Percentiles rank a stretch among this genome's conserved stretches.
Conservation (phyloP, 1,284 basidiomycete species). For the Boletellus dicymbophilus region DNA sequence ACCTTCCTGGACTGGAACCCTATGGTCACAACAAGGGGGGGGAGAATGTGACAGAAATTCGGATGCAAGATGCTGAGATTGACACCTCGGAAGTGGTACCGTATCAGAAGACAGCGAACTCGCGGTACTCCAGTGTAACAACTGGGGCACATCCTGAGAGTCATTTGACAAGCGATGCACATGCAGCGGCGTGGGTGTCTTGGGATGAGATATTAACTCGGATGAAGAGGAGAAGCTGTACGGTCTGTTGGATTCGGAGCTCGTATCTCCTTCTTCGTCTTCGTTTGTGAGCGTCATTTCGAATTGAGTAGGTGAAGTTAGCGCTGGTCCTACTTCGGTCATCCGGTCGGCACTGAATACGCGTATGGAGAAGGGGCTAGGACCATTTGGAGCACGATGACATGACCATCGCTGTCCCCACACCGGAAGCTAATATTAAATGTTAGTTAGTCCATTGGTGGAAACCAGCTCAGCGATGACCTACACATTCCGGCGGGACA, state of each 20-base stretch:
- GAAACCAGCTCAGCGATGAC: constrained; percentile 9
- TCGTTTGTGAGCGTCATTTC: constrained; percentile 18
- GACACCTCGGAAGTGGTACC: background rate
- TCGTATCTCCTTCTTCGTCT: constrained; percentile 21
- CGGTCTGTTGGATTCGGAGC: constrained; percentile 16
- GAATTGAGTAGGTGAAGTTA: constrained; percentile 31
- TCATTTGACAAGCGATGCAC: constrained; percentile 1
- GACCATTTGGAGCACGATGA: constrained; percentile 24
- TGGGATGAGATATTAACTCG: background rate
- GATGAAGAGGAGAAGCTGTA: constrained; percentile 11
- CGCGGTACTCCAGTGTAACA: background rate
- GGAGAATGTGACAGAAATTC: constrained; percentile 1
- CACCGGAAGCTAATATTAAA: constrained; percentile 24
- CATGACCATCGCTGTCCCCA: constrained; percentile 36
- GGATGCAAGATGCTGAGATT: background rate
- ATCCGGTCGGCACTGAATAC: constrained; percentile 23
- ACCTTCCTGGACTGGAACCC: background rate
- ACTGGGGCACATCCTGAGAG: background rate
- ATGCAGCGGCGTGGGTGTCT: constrained; percentile 2
- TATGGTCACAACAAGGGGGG: background rate
- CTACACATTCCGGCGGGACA: constrained; percentile 31
- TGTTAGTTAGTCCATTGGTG: constrained; percentile 15
- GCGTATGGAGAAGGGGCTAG: constrained; percentile 30
- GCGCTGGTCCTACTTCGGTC: constrained; percentile 21
- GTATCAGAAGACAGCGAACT: background rate